phyloP scores from a whole-genome alignment of 257 asterid species.

The Forsythia viridissima region DNA sequence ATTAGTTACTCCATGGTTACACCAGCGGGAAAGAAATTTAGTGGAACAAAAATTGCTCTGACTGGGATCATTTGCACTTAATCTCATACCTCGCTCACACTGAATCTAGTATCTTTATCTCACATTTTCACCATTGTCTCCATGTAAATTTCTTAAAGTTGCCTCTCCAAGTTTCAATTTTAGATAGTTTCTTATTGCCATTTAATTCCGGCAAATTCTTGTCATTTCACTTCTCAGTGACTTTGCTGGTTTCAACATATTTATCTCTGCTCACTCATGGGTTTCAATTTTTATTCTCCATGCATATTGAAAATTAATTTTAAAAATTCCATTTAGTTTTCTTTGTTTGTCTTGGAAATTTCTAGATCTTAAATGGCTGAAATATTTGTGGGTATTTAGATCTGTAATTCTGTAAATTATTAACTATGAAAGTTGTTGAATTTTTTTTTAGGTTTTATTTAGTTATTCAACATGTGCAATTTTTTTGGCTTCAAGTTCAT shows the following conservation, averaged over 20 bases:
- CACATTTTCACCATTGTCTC: neutral
- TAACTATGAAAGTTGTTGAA: neutral
- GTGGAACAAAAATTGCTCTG: neutral
- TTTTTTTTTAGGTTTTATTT: neutral
- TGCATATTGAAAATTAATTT: neutral
- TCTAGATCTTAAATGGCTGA: neutral
- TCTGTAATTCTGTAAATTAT: neutral
- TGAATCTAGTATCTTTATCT: neutral
- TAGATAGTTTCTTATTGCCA: neutral
- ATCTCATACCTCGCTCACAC: neutral
- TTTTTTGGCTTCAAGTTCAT: neutral
- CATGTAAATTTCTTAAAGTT: neutral
- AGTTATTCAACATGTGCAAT: neutral
- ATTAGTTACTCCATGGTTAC: neutral
- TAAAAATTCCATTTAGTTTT: neutral
- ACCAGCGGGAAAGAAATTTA: neutral
- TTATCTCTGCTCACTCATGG: neutral
- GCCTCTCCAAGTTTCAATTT: neutral
- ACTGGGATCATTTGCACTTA: neutral
- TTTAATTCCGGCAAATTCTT: neutral
- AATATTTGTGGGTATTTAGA: neutral
- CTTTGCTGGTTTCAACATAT: neutral
- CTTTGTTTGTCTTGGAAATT: neutral
- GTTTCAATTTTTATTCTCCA: neutral
- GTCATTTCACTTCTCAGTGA: neutral